A percentile compares a stretch with the other conserved stretches of the same genome.
Conservation (phyloP, 495 filamentous ascomycete genomes). For the Penicillium subrubescens region DNA sequence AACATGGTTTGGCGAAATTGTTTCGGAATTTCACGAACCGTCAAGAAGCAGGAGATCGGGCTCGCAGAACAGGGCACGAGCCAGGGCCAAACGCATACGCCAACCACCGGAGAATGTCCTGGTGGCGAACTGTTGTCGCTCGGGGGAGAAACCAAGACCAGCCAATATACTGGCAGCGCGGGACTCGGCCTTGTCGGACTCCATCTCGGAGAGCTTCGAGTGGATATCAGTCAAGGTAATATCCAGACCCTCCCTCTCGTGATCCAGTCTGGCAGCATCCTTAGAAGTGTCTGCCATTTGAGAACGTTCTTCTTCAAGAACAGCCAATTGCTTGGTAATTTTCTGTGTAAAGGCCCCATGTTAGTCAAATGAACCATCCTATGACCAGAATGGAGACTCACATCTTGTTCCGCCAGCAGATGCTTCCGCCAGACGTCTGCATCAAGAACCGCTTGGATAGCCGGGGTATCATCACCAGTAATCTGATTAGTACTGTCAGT, state of each 20-base stretch:
- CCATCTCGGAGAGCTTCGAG: constrained; percentile 94
- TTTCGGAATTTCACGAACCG: constrained; percentile 38
- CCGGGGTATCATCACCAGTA: constrained; percentile 92
- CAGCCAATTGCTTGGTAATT: constrained; percentile 75
- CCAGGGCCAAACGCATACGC: constrained; percentile 96
- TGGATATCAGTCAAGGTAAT: constrained; percentile 88
- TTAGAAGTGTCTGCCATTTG: constrained; percentile 82
- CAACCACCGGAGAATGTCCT: constrained; percentile 99
- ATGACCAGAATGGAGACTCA: constrained; percentile 41
- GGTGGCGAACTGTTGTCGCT: constrained; percentile 89
- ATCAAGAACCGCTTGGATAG: constrained; percentile 93
- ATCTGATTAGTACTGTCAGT: constrained; percentile 57
- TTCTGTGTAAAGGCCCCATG: constrained; percentile 53
- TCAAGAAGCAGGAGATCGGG: constrained; percentile 95
- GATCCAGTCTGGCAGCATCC: constrained; percentile 81
- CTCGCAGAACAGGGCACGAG: constrained; percentile 96
- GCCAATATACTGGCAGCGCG: constrained; percentile 94
- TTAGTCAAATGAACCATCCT: constrained; percentile 16
- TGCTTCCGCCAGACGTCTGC: constrained; percentile 99
- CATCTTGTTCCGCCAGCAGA: constrained; percentile 84
- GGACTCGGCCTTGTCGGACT: constrained; percentile 96
- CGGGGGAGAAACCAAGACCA: constrained; percentile 93
- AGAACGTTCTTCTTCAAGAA: constrained; percentile 76
- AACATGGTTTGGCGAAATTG: neutral
- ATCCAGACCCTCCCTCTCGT: constrained; percentile 86